A percentile compares a stretch with the other conserved stretches of the same genome.
Evolutionary conservation across 208 protist genomes (phyloP).

Genomic region (Porcisia hertigi): DNA sequence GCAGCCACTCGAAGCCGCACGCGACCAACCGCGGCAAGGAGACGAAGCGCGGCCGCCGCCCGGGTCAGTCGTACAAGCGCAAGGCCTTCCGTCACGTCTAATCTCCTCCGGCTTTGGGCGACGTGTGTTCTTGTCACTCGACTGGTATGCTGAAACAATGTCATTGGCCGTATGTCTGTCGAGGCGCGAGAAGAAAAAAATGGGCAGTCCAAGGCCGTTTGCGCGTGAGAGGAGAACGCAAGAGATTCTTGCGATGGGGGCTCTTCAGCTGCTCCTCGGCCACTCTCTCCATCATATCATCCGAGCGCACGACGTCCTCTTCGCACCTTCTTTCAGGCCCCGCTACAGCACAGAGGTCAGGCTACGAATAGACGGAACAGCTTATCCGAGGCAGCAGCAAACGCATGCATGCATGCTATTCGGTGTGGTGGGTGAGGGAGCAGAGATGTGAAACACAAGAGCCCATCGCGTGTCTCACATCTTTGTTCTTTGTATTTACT

Average conservation of each 20-base stretch:
- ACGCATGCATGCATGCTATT: background rate
- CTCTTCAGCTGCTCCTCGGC: background rate
- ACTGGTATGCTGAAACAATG: background rate
- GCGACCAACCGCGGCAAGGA: constrained; percentile 88
- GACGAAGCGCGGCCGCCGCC: constrained; percentile 93
- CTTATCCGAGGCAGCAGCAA: background rate
- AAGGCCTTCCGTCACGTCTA: constrained; percentile 82
- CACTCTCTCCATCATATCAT: background rate
- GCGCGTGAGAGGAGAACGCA: background rate
- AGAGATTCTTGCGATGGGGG: background rate
- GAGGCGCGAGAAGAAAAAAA: background rate
- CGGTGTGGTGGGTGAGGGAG: background rate
- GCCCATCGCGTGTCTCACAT: background rate
- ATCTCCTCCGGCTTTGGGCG: constrained; percentile 11
- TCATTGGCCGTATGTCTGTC: background rate
- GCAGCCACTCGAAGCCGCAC: constrained; percentile 91
- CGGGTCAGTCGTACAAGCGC: constrained; percentile 83
- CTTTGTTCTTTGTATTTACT: background rate
- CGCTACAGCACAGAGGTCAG: background rate
- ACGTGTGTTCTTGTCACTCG: background rate
- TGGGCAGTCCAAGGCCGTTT: background rate
- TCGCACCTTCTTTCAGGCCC: background rate
- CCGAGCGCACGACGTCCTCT: background rate
- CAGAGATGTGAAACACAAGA: background rate
- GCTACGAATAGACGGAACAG: background rate